A percentile compares a stretch with the other conserved stretches of the same genome.
Evolutionary conservation across 2,329 filamentous ascomycete genomes (phyloP).

Genomic region (Pyricularia sp.): DNA sequence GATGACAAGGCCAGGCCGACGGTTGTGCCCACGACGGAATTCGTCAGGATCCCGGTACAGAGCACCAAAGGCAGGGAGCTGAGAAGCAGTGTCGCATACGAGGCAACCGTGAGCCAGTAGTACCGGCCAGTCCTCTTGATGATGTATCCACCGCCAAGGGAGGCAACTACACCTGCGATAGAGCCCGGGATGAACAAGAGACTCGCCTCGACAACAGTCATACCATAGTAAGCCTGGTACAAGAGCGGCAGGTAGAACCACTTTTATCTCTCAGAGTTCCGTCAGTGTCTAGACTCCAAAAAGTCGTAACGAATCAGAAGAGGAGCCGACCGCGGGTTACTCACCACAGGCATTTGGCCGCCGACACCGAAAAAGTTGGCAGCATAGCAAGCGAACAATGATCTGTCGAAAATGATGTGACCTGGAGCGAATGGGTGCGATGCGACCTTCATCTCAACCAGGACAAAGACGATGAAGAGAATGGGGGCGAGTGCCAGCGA

Average conservation of each 20-base stretch:
- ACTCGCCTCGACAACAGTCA: conserved; percentile 55
- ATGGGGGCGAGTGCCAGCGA: conserved; percentile 45
- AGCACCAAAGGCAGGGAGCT: conserved; percentile 48
- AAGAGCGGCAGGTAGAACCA: conserved; percentile 67
- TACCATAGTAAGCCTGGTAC: conserved; percentile 62
- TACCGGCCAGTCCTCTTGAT: conserved; percentile 65
- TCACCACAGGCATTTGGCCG: conserved; percentile 41
- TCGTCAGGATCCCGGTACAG: conserved; percentile 41
- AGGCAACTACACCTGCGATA: conserved; percentile 49
- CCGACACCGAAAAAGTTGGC: conserved; percentile 65
- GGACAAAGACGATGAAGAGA: conserved; percentile 57
- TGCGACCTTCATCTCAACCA: conserved; percentile 60
- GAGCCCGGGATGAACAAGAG: conserved; percentile 59
- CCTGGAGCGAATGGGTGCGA: conserved; percentile 66
- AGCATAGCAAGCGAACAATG: conserved; percentile 57
- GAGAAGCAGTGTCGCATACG: conserved; percentile 42
- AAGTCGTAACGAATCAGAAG: not conserved
- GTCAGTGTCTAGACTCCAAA: not conserved
- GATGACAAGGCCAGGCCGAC: conserved; percentile 11
- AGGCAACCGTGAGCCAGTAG: conserved; percentile 55
- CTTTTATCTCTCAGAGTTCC: not conserved
- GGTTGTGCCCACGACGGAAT: conserved; percentile 33
- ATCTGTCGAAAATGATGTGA: conserved; percentile 60
- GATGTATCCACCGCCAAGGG: conserved; percentile 52
- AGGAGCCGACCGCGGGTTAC: not conserved